Evolutionary conservation across 345 rosid species (phyloP).

Genomic region (Brassica carinata): DNA sequence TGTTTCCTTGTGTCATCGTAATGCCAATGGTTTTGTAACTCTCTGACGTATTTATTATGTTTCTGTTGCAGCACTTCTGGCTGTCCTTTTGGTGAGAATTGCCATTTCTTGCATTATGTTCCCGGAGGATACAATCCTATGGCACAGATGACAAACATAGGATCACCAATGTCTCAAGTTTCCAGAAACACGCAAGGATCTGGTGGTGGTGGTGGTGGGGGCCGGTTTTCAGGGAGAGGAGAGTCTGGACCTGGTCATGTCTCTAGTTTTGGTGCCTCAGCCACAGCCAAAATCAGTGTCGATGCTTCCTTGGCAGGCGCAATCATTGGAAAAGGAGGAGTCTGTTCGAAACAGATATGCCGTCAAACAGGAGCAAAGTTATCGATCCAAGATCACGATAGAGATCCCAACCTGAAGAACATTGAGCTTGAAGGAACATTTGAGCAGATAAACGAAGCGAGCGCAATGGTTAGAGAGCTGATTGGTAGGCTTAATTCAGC

Average conservation of each 20-base stretch:
- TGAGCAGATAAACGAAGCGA: constrained; percentile 95
- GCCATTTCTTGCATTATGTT: constrained; percentile 93
- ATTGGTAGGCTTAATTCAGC: constrained; percentile 66
- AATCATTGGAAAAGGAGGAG: constrained; percentile 92
- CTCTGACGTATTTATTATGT: constrained; percentile 12
- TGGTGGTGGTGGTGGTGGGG: constrained; percentile 59
- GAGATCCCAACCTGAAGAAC: constrained; percentile 77
- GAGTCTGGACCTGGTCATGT: constrained; percentile 76
- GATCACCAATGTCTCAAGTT: constrained; percentile 57
- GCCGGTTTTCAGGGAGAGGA: constrained; percentile 84
- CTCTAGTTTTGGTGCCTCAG: constrained; percentile 86
- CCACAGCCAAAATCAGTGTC: constrained; percentile 88
- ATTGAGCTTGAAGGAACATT: constrained; percentile 95
- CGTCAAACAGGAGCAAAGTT: constrained; percentile 88
- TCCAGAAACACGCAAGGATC: constrained; percentile 61
- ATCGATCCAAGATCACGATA: constrained; percentile 82
- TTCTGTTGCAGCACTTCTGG: constrained; percentile 81
- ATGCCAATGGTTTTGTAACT: constrained; percentile 15
- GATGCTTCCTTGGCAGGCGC: constrained; percentile 94
- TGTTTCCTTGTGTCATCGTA: constrained; percentile 16
- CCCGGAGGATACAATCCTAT: constrained; percentile 95
- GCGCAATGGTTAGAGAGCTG: constrained; percentile 90
- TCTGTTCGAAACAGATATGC: constrained; percentile 86
- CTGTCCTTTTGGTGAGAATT: constrained; percentile 96
- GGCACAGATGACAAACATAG: constrained; percentile 68